A percentile compares a stretch with the other conserved stretches of the same genome.
phyloP scores from a whole-genome alignment of 164 flowering plant species.

The Houttuynia cordata region DNA sequence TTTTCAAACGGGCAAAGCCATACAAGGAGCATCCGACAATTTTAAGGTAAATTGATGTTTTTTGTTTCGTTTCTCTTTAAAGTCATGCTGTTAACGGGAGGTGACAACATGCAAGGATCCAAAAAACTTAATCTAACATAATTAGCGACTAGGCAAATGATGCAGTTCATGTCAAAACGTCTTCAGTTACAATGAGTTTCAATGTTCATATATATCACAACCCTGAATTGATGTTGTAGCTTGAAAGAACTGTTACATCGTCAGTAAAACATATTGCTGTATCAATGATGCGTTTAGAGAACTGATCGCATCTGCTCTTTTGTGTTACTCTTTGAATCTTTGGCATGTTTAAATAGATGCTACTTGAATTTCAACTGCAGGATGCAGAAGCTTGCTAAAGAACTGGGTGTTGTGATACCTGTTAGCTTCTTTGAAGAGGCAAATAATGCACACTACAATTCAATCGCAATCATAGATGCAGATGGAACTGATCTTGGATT shows the following conservation, averaged over 20 bases:
- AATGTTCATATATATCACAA: too few species aligned
- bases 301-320: too few species aligned
- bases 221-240: too few species aligned
- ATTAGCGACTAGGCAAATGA: too few species aligned
- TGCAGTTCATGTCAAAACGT: too few species aligned
- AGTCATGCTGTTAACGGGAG: not conserved
- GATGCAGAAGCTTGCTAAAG: slow-evolving; percentile 93
- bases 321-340: not conserved
- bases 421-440: slow-evolving; percentile 99
- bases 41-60: slow-evolving; percentile 25
- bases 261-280: too few species aligned
- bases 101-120: too few species aligned
- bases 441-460: slow-evolving; percentile 96
- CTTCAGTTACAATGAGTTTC: too few species aligned
- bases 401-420: slow-evolving; percentile 87
- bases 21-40: slow-evolving; percentile 80
- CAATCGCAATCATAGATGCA: slow-evolving; percentile 90
- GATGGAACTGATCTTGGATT: slow-evolving; percentile 93
- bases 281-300: too few species aligned
- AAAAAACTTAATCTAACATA: too few species aligned
- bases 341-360: not conserved
- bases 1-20: slow-evolving; percentile 72
- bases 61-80: too few species aligned
- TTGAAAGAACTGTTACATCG: too few species aligned
- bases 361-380: slow-evolving; percentile 20